phyloP scores from a whole-genome alignment of 2,329 filamentous ascomycete species.

The Cordyceps pruinosa region DNA sequence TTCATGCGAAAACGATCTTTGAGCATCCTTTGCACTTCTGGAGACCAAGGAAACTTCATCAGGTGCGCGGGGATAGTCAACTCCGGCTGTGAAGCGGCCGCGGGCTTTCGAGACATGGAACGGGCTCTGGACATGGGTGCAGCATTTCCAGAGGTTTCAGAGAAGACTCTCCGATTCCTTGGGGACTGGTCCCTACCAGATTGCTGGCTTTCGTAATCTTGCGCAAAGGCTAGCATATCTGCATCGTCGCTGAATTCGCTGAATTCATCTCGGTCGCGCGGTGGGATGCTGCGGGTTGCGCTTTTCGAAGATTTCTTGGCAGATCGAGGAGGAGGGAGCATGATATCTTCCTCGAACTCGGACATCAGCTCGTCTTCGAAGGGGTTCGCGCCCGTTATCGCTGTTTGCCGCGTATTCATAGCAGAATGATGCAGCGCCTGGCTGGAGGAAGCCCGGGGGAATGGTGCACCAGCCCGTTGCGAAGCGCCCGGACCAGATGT shows the following conservation, averaged over 20 bases:
- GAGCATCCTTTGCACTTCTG: conserved; percentile 73
- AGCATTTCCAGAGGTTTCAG: conserved; percentile 44
- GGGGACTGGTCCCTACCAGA: conserved; percentile 19
- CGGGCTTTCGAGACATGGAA: conserved; percentile 24
- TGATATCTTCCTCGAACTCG: conserved; percentile 25
- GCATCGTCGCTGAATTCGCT: conserved; percentile 45
- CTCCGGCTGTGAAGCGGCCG: conserved; percentile 17
- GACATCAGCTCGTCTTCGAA: conserved; percentile 23
- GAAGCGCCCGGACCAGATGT: not conserved
- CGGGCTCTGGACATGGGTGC: conserved; percentile 26
- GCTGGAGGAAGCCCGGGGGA: conserved; percentile 18
- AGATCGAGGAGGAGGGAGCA: conserved; percentile 11
- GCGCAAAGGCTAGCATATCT: conserved; percentile 45
- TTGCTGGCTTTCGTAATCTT: conserved; percentile 41
- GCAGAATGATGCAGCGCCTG: not conserved
- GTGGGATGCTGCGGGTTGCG: not conserved
- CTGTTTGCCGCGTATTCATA: not conserved
- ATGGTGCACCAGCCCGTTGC: conserved; percentile 14
- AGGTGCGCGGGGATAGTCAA: conserved; percentile 41
- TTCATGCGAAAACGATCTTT: conserved; percentile 77
- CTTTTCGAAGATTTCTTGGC: not conserved
- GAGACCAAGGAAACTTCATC: conserved; percentile 73
- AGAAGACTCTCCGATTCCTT: conserved; percentile 32
- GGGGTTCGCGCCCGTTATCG: not conserved
- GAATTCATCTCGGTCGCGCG: conserved; percentile 28